A percentile compares a stretch with the other conserved stretches of the same genome.
phyloP scores from a whole-genome alignment of 2,329 filamentous ascomycete species.

The Scortechinia acanthostroma region DNA sequence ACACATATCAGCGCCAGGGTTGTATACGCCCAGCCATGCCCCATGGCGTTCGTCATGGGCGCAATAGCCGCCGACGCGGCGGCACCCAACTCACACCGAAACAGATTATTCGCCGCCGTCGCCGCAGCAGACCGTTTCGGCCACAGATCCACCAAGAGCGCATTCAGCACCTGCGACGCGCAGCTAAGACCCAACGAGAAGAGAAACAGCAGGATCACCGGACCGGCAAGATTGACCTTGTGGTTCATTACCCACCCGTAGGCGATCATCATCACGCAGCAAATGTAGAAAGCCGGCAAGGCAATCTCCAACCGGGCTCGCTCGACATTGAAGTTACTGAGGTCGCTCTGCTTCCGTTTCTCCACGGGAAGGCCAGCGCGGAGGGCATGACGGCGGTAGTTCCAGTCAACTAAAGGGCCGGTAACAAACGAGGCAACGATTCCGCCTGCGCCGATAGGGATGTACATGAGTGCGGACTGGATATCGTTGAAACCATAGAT shows the following conservation, averaged over 20 bases:
- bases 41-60: conserved; percentile 40
- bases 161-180: conserved; percentile 41
- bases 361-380: conserved; percentile 42
- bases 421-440: conserved; percentile 32
- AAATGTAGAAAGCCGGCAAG: conserved; percentile 39
- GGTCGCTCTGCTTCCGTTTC: conserved; percentile 39
- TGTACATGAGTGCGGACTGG: conserved; percentile 42
- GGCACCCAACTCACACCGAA: conserved; percentile 45
- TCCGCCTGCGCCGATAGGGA: conserved; percentile 41
- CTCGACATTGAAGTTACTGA: conserved; percentile 41
- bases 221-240: conserved; percentile 31
- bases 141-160: conserved; percentile 47
- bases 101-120: conserved; percentile 47
- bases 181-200: conserved; percentile 40
- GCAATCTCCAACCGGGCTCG: conserved; percentile 37
- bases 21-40: conserved; percentile 41
- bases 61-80: conserved; percentile 39
- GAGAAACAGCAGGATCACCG: conserved; percentile 34
- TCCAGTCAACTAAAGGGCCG: conserved; percentile 57
- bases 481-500: conserved; percentile 55
- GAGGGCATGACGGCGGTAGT: conserved; percentile 55
- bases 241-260: conserved; percentile 45
- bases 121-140: conserved; percentile 41
- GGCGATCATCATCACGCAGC: conserved; percentile 32
- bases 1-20: conserved; percentile 33